Conservation (phyloP, 768 basidiomycete species). For the Pleurotus tuber-regium region DNA sequence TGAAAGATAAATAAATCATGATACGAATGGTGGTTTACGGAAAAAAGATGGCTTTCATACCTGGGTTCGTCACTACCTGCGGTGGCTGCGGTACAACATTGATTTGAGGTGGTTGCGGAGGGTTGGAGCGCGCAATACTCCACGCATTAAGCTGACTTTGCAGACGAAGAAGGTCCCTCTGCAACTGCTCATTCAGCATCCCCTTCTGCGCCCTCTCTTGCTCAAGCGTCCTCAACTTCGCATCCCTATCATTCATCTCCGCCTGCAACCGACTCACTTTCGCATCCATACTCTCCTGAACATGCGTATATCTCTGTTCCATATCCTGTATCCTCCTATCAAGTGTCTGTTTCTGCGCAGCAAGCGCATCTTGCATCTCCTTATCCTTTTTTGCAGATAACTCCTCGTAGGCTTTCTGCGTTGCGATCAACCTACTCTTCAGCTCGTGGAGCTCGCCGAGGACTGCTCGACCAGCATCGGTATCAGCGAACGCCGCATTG, state of each 20-base stretch:
- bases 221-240: neutral
- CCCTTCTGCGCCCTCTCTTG: neutral
- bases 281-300: neutral
- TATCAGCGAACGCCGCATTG: neutral
- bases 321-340: neutral
- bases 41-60: too few relatives aligned
- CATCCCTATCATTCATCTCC: neutral
- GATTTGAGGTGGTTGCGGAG: too few relatives aligned
- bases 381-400: neutral
- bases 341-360: neutral
- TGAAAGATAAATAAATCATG: too few relatives aligned
- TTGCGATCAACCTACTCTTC: neutral
- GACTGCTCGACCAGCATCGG: neutral
- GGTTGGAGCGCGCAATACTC: too few relatives aligned
- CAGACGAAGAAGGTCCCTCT: neutral
- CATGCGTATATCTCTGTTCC: neutral
- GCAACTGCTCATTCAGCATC: neutral
- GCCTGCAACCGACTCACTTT: neutral
- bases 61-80: too few relatives aligned
- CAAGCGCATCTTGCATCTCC: neutral
- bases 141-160: neutral
- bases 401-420: neutral
- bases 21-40: too few relatives aligned
- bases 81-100: too few relatives aligned
- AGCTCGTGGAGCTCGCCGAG: neutral